Evolutionary conservation across 306 rosid species (phyloP).

Genomic region (Sicyos baderoa): DNA sequence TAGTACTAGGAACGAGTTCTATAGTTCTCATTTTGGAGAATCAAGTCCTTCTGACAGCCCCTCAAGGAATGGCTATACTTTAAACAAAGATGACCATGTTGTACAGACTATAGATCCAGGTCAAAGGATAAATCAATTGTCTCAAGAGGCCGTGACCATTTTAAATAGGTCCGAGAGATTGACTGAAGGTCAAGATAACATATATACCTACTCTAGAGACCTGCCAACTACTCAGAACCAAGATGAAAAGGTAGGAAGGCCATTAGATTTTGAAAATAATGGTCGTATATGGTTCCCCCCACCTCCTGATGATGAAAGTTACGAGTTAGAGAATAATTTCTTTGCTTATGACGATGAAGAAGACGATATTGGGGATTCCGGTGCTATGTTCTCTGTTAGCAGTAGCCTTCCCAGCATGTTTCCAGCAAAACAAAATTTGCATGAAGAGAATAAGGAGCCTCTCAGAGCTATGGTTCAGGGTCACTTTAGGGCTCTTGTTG

Average conservation of each 20-base stretch:
- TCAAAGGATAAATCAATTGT: slow-evolving; percentile 35
- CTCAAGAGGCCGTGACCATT: slow-evolving; percentile 46
- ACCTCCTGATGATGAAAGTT: slow-evolving; percentile 66
- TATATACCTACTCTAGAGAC: slow-evolving; percentile 59
- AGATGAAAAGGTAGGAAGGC: slow-evolving; percentile 44
- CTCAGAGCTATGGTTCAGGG: slow-evolving; percentile 68
- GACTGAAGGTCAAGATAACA: slow-evolving; percentile 47
- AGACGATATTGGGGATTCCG: slow-evolving; percentile 81
- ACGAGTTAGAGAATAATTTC: slow-evolving; percentile 54
- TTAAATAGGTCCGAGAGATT: slow-evolving; percentile 56
- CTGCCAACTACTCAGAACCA: slow-evolving; percentile 42
- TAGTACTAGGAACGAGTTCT: slow-evolving; percentile 63
- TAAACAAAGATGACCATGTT: slow-evolving; percentile 43
- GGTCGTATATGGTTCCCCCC: slow-evolving; percentile 83
- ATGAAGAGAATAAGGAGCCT: slow-evolving; percentile 72
- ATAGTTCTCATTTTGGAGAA: slow-evolving; percentile 41
- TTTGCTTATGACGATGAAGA: slow-evolving; percentile 81
- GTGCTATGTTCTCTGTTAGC: slow-evolving; percentile 59
- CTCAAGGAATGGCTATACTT: slow-evolving; percentile 57
- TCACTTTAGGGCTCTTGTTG: slow-evolving; percentile 90
- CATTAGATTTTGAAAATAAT: slow-evolving; percentile 82
- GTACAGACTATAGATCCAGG: slow-evolving; percentile 66
- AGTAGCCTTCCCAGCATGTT: slow-evolving; percentile 61
- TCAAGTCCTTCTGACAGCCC: slow-evolving; percentile 75
- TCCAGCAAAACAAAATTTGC: slow-evolving; percentile 63